Base-by-base conservation (phyloP, 2,329 filamentous ascomycete species). In the Penicillium rolfsii region DNA sequence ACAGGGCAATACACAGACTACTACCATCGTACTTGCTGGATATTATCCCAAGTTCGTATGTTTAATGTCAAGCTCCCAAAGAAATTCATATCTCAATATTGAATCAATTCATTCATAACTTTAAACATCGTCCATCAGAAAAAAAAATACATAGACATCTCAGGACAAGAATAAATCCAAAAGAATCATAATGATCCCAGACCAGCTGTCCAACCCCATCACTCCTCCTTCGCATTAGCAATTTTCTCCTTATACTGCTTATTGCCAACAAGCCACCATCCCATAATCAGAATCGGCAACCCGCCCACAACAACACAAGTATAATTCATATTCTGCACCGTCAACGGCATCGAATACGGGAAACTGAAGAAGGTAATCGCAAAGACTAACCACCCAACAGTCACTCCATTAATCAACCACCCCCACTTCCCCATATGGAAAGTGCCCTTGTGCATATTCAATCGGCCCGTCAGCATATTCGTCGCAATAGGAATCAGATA, bases 171-270 rank as follows among this genome's bases (percentile, higher is more conserved):
- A 6, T 8, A 14, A 8, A 28, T 16, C 26, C 26, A 16, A 14
- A 11, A 22, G 12, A 52, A 52, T 33, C 30, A 36, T 52, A 22
- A 36, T 52, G 22, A 41, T 24, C 50, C 14, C 33, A 22, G 26
- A 40, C 33, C 2, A 36, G 16, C 19, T 22, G 19, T 9, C 19
- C 35, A 38, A 33, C 11, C 30, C 30, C 16, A 24, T 19, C 96
- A 75, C 81, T 97, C 63, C 91, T 96, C 77, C 48, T 60, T 66
- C 8, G 67, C 70, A 54, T 76, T 74, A 24, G 73, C 70, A 65
- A 81, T 79, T 40, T 69, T 74, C 56, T 72, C 68, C 5, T 76
- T 77, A 43, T 79, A 81, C 26, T 69, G 67, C 52, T 70, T 72
- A 4, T 79, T 76, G 1, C 73, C 78, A 55, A 80, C 71, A n/a